A percentile compares a stretch with the other conserved stretches of the same genome.
Conservation (phyloP, 2,329 filamentous ascomycete genomes). For the Colletotrichum sp. region DNA sequence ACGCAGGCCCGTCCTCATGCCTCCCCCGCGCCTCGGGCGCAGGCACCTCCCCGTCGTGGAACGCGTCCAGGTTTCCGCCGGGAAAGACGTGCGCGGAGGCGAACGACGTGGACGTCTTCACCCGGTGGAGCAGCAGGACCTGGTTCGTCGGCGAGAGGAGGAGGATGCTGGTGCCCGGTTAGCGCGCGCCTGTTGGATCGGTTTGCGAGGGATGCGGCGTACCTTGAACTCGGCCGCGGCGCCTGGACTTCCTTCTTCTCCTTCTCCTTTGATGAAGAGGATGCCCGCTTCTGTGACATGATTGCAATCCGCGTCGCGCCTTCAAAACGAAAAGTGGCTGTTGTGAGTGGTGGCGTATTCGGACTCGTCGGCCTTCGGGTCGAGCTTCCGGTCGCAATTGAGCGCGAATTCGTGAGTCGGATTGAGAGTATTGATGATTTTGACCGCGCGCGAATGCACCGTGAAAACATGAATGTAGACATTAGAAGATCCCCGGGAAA, state of each 20-base stretch:
- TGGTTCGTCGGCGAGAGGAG: constrained; percentile 87
- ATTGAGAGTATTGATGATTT: background rate
- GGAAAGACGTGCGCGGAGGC: constrained; percentile 95
- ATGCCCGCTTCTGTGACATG: constrained; percentile 16
- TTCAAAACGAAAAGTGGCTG: background rate
- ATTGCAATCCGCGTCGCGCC: background rate
- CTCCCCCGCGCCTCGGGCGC: constrained; percentile 51
- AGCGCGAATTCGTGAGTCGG: background rate
- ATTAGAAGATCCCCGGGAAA: background rate
- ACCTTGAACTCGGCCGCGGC: constrained; percentile 70
- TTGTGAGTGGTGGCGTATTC: background rate
- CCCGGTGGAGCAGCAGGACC: constrained; percentile 85
- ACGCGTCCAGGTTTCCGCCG: constrained; percentile 80
- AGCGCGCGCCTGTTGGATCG: background rate
- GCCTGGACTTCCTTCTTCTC: constrained; percentile 33
- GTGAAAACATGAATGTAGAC: background rate
- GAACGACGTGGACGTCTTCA: constrained; percentile 82
- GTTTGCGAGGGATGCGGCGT: background rate
- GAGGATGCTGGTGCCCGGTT: constrained; percentile 56
- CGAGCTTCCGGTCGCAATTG: background rate
- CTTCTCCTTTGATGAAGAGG: constrained; percentile 23
- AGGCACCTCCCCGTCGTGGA: constrained; percentile 73
- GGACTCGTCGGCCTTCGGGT: background rate
- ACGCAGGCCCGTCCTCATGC: constrained; percentile 75
- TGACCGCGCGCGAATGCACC: background rate